Base-by-base conservation (phyloP, 164 flowering plant species). In the Chimonanthus salicifolius region DNA sequence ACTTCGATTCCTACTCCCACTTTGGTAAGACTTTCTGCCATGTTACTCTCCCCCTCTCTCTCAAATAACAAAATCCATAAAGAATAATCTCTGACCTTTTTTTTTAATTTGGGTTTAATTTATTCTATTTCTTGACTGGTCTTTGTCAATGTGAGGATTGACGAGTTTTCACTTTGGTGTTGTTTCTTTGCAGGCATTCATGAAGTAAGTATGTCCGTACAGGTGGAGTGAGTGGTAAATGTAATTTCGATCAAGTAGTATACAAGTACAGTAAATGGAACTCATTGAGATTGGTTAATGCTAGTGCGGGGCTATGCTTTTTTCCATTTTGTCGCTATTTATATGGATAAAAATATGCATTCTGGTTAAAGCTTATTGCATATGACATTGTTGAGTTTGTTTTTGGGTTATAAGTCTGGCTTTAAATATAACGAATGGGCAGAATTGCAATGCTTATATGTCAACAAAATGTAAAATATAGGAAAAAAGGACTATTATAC, bases 1-100 rank as follows among this genome's bases (percentile, higher is more conserved):
- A 96, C 89, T 96, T 96, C 80, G 99, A 96, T 73, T 96, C 99
- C n/a, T 96, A 96, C 87, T 96, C 99, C 58, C 99, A 96, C 79
- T 96, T 96, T 69, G 98, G 99, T 94, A 87, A 16, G 8, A 72
- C 58, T 46, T 43, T 69, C 11, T 72, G 44, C 13, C 15, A 33
- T 72, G 65, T 47, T n/a, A 54, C 11, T 54, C 20, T 69, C 20
- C 18, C 7, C 46, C 58, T 3, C 45, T 68, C 20, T 15, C n/a
- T 67, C 4, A 33, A 33, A 33, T 21, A 21, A 33, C 33, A 33
- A 33, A 33, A 33, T 33, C 33, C 33, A 33, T 33, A 0, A 33
- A 33, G 33, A 33, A 33, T 33, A 33, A 33, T 1, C 33, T 33
- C 33, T 33, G 47, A 33, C 21, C 21, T 0, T 20, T 58, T 49